phyloP scores from a whole-genome alignment of 192 early-diverging fungal species.

The Borealophlyctis nickersoniae region DNA sequence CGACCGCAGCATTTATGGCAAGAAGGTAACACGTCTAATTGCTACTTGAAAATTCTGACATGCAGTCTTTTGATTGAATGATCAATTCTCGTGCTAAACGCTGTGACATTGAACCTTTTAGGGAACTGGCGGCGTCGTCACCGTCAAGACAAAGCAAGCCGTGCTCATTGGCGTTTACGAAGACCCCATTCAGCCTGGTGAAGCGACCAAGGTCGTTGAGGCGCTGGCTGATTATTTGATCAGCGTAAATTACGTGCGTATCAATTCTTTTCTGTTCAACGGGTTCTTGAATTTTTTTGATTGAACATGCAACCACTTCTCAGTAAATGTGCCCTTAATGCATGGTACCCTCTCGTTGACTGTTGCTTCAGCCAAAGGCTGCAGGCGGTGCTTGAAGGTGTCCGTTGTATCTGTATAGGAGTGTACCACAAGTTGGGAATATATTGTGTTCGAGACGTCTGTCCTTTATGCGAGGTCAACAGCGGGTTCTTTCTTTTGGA shows the following conservation, averaged over 20 bases:
- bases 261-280: too few species aligned
- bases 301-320: too few species aligned
- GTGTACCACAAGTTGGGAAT: too few species aligned
- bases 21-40: conserved; percentile 63
- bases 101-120: conserved; percentile 20
- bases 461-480: too few species aligned
- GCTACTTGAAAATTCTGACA: not conserved
- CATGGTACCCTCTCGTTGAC: too few species aligned
- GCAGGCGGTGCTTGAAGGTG: too few species aligned
- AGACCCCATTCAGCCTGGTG: conserved; percentile 63
- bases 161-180: conserved; percentile 71
- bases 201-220: conserved; percentile 72
- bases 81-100: not conserved
- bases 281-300: too few species aligned
- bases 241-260: conserved; percentile 54
- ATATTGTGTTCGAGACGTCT: too few species aligned
- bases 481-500: too few species aligned
- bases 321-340: too few species aligned
- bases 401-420: too few species aligned
- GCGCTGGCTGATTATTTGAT: conserved; percentile 76
- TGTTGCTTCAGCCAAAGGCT: too few species aligned
- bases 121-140: conserved; percentile 66
- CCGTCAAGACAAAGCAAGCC: conserved; percentile 76
- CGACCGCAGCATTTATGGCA: conserved; percentile 73
- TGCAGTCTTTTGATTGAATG: conserved; percentile 3